Evolutionary conservation across 2,329 filamentous ascomycete species (phyloP).

Genomic region (Hypoxylon sp.): DNA sequence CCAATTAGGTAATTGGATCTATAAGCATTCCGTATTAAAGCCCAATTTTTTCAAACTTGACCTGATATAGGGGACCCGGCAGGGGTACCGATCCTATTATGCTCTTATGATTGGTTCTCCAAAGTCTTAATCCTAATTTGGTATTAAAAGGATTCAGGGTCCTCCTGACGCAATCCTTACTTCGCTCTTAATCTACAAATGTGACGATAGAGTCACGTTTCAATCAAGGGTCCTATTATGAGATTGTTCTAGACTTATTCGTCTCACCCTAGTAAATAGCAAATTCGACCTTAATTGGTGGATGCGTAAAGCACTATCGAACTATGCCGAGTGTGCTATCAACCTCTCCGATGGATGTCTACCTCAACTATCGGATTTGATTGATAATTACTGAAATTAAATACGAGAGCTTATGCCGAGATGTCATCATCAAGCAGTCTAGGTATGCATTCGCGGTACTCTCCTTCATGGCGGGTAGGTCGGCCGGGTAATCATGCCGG

Average conservation of each 20-base stretch:
- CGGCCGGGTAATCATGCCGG: constrained; percentile 39
- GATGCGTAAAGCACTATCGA: neutral
- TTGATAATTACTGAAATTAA: neutral
- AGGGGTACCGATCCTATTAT: neutral
- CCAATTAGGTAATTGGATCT: neutral
- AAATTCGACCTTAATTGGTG: neutral
- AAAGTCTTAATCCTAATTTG: neutral
- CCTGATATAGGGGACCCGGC: neutral
- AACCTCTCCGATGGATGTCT: neutral
- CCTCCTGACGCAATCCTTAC: neutral
- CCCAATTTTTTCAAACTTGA: neutral
- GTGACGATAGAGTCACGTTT: neutral
- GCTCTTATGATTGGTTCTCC: neutral
- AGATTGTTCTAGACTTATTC: neutral
- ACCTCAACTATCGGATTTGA: neutral
- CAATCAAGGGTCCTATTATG: neutral
- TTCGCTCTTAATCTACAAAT: neutral
- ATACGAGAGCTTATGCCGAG: constrained; percentile 5
- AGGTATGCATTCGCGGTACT: neutral
- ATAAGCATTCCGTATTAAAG: neutral
- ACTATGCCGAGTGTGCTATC: constrained; percentile 1
- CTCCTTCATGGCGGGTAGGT: constrained; percentile 18
- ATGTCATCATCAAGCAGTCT: constrained; percentile 25
- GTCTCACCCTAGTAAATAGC: neutral
- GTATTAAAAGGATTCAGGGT: neutral